These are phyloP conservation scores for Endogone sp. DNA, from an alignment of 192 early-diverging fungal species.

Conservation along the genomic window DNA sequence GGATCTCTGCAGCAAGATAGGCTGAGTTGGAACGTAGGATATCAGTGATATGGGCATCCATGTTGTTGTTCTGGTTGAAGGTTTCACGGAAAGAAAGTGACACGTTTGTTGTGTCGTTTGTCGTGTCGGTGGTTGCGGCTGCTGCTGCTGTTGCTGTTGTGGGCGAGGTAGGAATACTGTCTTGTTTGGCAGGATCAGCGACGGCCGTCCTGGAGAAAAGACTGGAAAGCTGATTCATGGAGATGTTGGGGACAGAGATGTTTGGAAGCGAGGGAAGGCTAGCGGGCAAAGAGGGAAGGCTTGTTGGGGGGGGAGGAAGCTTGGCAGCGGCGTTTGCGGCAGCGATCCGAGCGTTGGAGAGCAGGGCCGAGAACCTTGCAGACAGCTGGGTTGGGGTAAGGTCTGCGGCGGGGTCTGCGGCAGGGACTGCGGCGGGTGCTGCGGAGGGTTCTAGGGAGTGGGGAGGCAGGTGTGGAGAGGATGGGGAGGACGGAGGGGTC, in stretches of 20 bases:
- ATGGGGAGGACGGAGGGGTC: no score
- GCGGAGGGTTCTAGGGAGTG: no score
- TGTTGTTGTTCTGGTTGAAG: background rate
- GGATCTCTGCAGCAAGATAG: conserved; percentile 35
- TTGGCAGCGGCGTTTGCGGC: background rate
- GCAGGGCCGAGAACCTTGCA: background rate
- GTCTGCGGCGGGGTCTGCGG: no score
- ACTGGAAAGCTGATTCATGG: background rate
- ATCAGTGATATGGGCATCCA: conserved; percentile 13
- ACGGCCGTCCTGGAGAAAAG: background rate
- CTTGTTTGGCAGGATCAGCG: background rate
- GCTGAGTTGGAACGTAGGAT: conserved; percentile 32
- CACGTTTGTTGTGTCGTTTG: background rate
- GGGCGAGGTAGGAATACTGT: no score
- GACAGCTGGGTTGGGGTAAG: background rate
- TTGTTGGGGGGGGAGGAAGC: background rate
- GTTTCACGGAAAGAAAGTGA: background rate
- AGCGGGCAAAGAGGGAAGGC: background rate
- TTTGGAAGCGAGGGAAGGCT: background rate
- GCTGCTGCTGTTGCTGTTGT: background rate
- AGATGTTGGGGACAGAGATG: background rate
- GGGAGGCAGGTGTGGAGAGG: no score
- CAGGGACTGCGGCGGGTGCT: background rate
- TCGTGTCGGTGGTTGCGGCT: background rate
- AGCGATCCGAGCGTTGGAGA: background rate